Evolutionary conservation across 176 grass and related monocot genomes (phyloP), one percentile per base, ranked within the genome.

Genomic region (Bromus sterilis): DNA sequence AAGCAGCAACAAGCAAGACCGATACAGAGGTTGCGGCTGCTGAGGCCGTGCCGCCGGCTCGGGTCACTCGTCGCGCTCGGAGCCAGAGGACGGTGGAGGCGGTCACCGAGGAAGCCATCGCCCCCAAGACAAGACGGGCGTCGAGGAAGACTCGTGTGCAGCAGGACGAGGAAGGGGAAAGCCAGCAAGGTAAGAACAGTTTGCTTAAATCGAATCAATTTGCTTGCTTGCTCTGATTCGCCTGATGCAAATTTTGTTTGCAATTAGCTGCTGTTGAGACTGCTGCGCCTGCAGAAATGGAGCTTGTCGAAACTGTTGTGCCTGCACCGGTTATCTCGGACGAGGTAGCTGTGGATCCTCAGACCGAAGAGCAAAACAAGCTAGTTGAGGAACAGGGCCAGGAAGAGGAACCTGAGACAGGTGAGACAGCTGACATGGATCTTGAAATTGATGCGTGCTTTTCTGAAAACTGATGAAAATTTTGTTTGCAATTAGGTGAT

Each of bases 151-250:
- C n/a, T n/a, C n/a, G n/a, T n/a, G n/a, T n/a, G n/a, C n/a, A n/a
- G n/a, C n/a, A n/a, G n/a, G 56, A 86, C 9, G 87, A 93, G 12
- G 43, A 76, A 40, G 42, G 2, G 10, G 15, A 72, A 8, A 4
- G 1, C 7, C 28, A 32, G 6, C 33, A 32, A 34, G 72, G 89
- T 91, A 16, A 35, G 3, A 24, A 14, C 11, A 25, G 44, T 63
- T 80, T 48, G 4, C 20, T 14, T 65, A 0, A 13, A 5, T 28
- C 35, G 14, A 46, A 48, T 28, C 72, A 78, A 82, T 41, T 60
- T n/a, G n/a, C n/a, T 26, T 56, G 4, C 28, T 15, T 2, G 16
- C 4, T 23, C 78, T 0, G 11, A 33, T 61, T 48, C n/a, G 43
- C 12, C 24, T 83, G 9, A 83, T 34, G 9, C 46, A 3, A 26